Percentiles rank a stretch among this genome's conserved stretches.
Conservation (phyloP, 176 grass and related monocot genomes). For the Lolium perenne region DNA sequence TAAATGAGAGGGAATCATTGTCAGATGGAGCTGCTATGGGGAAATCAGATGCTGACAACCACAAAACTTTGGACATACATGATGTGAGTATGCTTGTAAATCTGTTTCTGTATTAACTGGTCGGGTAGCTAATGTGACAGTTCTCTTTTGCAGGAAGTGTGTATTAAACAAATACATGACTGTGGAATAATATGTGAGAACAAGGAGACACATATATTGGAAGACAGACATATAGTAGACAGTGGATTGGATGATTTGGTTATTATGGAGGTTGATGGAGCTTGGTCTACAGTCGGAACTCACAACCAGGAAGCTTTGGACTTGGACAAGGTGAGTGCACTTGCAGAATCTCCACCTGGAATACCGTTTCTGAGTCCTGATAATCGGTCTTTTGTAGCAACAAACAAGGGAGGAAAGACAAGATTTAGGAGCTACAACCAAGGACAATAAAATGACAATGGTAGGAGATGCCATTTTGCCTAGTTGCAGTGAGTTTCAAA, state of each 20-base stretch:
- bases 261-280: slow-evolving; percentile 40
- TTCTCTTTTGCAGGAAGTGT: slow-evolving; percentile 39
- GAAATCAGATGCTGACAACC: slow-evolving; percentile 14
- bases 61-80: slow-evolving; percentile 41
- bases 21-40: slow-evolving; percentile 30
- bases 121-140: slow-evolving; percentile 25
- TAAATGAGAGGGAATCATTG: slow-evolving; percentile 35
- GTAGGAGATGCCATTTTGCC: slow-evolving; percentile 6
- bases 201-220: background rate
- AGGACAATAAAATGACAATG: slow-evolving; percentile 31
- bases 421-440: slow-evolving; percentile 29
- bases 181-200: slow-evolving; percentile 23
- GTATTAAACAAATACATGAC: slow-evolving; percentile 12
- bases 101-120: slow-evolving; percentile 34
- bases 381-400: slow-evolving; percentile 45
- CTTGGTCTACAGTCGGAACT: slow-evolving; percentile 26
- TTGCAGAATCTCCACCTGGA: slow-evolving; percentile 41
- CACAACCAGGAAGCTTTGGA: slow-evolving; percentile 26
- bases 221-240: slow-evolving; percentile 22
- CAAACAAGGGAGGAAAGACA: slow-evolving; percentile 39
- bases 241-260: slow-evolving; percentile 5
- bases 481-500: slow-evolving; percentile 13
- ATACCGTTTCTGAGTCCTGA: slow-evolving; percentile 28
- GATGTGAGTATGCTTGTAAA: slow-evolving; percentile 43
- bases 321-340: slow-evolving; percentile 34